phyloP scores from a whole-genome alignment of 176 grass and related monocot species.

The Zoysia japonica region DNA sequence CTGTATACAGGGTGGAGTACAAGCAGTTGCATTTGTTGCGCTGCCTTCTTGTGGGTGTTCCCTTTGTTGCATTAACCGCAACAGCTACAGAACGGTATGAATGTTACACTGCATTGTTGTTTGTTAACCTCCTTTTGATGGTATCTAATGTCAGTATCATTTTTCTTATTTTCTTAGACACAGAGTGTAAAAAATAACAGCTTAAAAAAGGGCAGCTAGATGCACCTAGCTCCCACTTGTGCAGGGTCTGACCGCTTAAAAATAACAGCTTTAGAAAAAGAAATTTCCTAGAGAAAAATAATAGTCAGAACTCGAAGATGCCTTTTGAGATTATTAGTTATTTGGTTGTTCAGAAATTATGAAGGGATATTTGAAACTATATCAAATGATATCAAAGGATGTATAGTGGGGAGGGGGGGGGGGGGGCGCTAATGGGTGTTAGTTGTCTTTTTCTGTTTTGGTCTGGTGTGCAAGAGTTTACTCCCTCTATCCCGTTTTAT shows the following conservation, averaged over 20 bases:
- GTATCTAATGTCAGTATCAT: background rate
- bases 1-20: conserved; percentile 70
- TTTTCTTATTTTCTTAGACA: conserved; percentile 5
- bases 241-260: background rate
- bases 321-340: background rate
- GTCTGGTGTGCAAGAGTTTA: background rate
- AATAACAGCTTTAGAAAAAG: conserved; percentile 2
- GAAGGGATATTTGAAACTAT: background rate
- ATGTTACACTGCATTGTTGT: conserved; percentile 22
- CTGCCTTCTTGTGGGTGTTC: conserved; percentile 63
- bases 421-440: background rate
- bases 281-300: background rate
- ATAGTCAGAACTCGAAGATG: background rate
- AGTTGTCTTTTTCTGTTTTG: background rate
- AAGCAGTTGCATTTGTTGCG: conserved; percentile 81
- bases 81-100: conserved; percentile 83
- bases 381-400: background rate
- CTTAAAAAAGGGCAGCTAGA: background rate
- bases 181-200: background rate
- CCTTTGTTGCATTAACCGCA: conserved; percentile 93
- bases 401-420: background rate
- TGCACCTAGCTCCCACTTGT: too few species aligned
- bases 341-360: background rate
- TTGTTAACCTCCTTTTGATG: conserved; percentile 6
- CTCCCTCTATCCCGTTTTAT: too few species aligned